phyloP scores from a whole-genome alignment of 371 early-diverging fungal species.

The Mucor irregularis region DNA sequence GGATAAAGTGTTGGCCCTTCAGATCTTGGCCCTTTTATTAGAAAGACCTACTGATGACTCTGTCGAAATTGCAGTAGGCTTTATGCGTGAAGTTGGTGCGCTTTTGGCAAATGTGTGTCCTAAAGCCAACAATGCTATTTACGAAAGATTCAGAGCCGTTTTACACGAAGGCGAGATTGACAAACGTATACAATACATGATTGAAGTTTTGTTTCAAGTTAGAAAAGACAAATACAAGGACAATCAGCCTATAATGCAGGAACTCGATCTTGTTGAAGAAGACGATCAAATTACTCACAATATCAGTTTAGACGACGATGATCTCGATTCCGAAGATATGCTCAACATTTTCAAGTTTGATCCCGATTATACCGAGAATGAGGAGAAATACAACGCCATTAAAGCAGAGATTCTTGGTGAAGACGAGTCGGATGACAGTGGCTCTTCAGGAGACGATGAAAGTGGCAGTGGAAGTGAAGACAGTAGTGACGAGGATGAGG shows the following conservation, averaged over 20 bases:
- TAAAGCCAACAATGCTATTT: slow-evolving; percentile 83
- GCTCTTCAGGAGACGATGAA: slow-evolving; percentile 52
- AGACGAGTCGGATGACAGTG: slow-evolving; percentile 60
- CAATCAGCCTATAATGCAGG: slow-evolving; percentile 70
- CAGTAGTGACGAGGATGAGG: slow-evolving; percentile 32
- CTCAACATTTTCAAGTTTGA: slow-evolving; percentile 88
- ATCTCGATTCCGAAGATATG: slow-evolving; percentile 76
- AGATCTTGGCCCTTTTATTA: slow-evolving; percentile 83
- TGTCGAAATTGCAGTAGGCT: slow-evolving; percentile 96
- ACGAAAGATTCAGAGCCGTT: slow-evolving; percentile 91
- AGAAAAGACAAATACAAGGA: slow-evolving; percentile 94
- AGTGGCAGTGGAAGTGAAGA: slow-evolving; percentile 52
- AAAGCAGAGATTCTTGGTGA: slow-evolving; percentile 93
- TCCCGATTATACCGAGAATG: slow-evolving; percentile 79
- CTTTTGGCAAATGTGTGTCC: slow-evolving; percentile 80
- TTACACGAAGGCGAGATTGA: slow-evolving; percentile 94
- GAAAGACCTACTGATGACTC: slow-evolving; percentile 96
- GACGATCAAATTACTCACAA: slow-evolving; percentile 95
- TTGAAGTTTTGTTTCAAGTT: slow-evolving; percentile 95
- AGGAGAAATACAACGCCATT: slow-evolving; percentile 79
- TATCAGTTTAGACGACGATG: slow-evolving; percentile 87
- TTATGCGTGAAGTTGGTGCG: slow-evolving; percentile 91
- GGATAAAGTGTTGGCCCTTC: slow-evolving; percentile 88
- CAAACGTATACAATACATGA: slow-evolving; percentile 95
- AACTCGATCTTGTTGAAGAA: slow-evolving; percentile 94